Conservation (phyloP, 192 early-diverging fungal genomes). For the Pilaira anomala region DNA sequence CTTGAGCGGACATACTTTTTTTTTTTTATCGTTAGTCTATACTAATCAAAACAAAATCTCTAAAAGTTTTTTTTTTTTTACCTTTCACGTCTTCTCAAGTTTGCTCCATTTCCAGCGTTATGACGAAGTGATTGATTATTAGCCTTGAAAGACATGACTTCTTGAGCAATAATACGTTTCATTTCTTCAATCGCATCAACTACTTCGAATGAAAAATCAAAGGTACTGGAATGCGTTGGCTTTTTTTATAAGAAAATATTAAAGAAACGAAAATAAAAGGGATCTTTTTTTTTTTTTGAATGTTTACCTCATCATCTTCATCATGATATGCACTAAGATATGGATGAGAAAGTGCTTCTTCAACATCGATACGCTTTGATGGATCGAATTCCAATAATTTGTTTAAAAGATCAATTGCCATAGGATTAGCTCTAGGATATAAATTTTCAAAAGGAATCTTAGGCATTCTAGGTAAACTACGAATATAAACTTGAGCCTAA, state of each 20-base stretch:
- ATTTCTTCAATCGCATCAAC: constrained; percentile 76
- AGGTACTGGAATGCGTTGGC: constrained; percentile 62
- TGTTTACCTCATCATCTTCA: constrained; percentile 68
- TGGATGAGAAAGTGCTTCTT: constrained; percentile 88
- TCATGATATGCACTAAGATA: constrained; percentile 94
- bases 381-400: constrained; percentile 92
- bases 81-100: constrained; percentile 41
- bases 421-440: constrained; percentile 62
- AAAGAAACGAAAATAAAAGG: neutral
- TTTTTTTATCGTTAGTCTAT: neutral
- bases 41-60: neutral
- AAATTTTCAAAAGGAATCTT: constrained; percentile 84
- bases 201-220: constrained; percentile 86
- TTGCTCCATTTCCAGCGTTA: constrained; percentile 35
- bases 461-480: constrained; percentile 82
- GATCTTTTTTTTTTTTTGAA: neutral
- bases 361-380: constrained; percentile 85
- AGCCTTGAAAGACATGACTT: constrained; percentile 77
- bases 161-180: constrained; percentile 77
- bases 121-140: constrained; percentile 45
- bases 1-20: constrained; percentile 29
- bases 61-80: neutral
- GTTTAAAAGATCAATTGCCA: constrained; percentile 85
- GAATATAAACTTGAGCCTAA: constrained; percentile 93
- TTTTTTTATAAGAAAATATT: too few species aligned